phyloP scores from a whole-genome alignment of 1,139 yeast species.

The Hyphopichia burtonii region DNA sequence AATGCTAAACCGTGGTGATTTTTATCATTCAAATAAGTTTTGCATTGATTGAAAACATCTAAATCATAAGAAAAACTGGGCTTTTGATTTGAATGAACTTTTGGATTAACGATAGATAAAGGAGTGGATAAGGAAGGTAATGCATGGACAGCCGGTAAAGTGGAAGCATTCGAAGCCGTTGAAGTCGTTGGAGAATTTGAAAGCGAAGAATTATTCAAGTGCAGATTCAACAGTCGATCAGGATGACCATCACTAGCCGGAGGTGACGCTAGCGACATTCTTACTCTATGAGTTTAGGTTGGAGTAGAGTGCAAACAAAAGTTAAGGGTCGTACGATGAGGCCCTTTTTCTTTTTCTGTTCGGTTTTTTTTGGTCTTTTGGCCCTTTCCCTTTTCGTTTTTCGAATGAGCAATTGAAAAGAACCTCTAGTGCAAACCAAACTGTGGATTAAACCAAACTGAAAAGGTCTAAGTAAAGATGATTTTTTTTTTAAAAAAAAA shows the following conservation, averaged over 20 bases:
- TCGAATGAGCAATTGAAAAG: no score
- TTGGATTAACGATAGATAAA: constrained; percentile 1
- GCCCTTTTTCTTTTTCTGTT: no score
- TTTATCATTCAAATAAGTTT: constrained; percentile 43
- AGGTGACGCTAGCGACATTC: no score
- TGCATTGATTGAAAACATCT: constrained; percentile 37
- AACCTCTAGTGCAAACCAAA: no score
- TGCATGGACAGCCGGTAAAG: constrained; percentile 4
- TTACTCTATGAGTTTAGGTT: not conserved
- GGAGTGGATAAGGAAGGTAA: constrained; percentile 2
- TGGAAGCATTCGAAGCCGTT: constrained; percentile 1
- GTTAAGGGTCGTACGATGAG: not conserved
- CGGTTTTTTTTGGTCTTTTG: no score
- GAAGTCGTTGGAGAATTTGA: constrained; percentile 1
- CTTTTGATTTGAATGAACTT: constrained; percentile 11
- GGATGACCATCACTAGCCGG: no score
- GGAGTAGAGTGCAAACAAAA: not conserved
- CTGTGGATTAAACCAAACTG: no score
- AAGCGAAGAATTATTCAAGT: not conserved
- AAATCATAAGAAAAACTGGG: constrained; percentile 44
- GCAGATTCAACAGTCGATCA: not conserved
- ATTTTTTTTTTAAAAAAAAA: no score
- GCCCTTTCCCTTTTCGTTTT: no score
- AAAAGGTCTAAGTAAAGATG: no score
- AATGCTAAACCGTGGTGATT: constrained; percentile 73